Evolutionary conservation across 495 filamentous ascomycete genomes (phyloP), one percentile per base, ranked within the genome.

Genomic region (Parathielavia appendiculata): DNA sequence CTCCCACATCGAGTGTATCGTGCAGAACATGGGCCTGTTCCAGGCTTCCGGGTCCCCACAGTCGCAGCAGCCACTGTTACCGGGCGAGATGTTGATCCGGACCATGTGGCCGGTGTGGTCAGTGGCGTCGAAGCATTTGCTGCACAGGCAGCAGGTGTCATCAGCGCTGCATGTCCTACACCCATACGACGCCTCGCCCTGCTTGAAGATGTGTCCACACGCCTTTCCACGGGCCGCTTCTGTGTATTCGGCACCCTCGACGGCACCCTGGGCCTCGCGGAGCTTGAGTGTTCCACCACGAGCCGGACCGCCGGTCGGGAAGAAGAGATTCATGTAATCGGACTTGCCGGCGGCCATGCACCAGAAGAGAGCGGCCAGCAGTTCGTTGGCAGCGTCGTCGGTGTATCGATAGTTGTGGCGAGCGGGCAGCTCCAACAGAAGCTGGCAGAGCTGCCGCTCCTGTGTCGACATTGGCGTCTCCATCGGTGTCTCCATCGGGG

Each of bases 131-230:
- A 97, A 97, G 72, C 93, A 98, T 68, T 87, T 83, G 72, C 89
- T 85, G 72, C 90, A 95, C 40, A 95, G 79, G 49, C 90, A 89
- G 62, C 88, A 92, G 0, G 90, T 93, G 63, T 92, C 89, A 66
- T 95, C 90, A 47, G 84, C 79, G 36, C 88, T 89, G 68, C 93
- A 98, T 17, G 92, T 97, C 69, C 89, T 87, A 78, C 93, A 98
- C 50, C 86, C 82, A 65, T 97, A 98, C 39, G 91, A 90, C 41
- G 91, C 90, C 74, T 98, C 93, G 2, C 92, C 93, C 30, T 78
- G 78, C 70, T 89, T 87, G 78, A 97, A 95, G 60, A 98, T 97
- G 76, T 98, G 93, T 9, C 93, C 93, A 68, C 93, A 98, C n/a
- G 89, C 84, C 70, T 92, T 95, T 50, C 93, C 93, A 63, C 92